phyloP scores from a whole-genome alignment of 2,329 filamentous ascomycete species.

The Macroventuria anomochaeta region DNA sequence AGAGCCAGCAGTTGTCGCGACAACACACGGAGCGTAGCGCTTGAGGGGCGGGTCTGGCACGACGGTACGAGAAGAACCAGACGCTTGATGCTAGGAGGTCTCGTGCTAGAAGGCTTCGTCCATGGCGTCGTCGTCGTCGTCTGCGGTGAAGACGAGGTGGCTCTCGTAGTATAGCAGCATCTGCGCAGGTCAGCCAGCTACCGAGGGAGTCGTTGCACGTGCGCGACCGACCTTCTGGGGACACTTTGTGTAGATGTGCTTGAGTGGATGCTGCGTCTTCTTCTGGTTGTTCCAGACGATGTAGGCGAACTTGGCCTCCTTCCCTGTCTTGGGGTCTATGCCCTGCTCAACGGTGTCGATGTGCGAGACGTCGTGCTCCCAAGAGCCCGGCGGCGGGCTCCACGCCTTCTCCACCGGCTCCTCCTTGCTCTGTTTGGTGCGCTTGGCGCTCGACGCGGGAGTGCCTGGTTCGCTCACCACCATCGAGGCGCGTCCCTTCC shows the following conservation, averaged over 20 bases:
- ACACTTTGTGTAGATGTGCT: slow-evolving; percentile 74
- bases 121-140: slow-evolving; percentile 20
- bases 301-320: slow-evolving; percentile 68
- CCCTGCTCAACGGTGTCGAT: slow-evolving; percentile 77
- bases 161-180: slow-evolving; percentile 59
- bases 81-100: background rate
- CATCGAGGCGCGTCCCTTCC: slow-evolving; percentile 41
- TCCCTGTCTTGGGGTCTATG: slow-evolving; percentile 43
- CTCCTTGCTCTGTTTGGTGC: slow-evolving; percentile 35
- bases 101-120: slow-evolving; percentile 1
- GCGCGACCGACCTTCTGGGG: slow-evolving; percentile 68
- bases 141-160: slow-evolving; percentile 49
- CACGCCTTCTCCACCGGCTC: slow-evolving; percentile 57
- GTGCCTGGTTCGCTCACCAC: slow-evolving; percentile 34
- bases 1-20: background rate
- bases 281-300: slow-evolving; percentile 75
- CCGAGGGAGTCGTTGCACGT: background rate
- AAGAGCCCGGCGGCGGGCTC: slow-evolving; percentile 73
- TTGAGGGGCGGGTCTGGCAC: background rate
- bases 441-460: slow-evolving; percentile 33
- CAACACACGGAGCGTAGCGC: background rate
- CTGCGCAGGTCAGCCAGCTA: slow-evolving; percentile 19
- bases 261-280: slow-evolving; percentile 75
- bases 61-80: background rate
- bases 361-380: slow-evolving; percentile 74